Conservation (phyloP, 495 filamentous ascomycete genomes). For the Penicillium odoratum region DNA sequence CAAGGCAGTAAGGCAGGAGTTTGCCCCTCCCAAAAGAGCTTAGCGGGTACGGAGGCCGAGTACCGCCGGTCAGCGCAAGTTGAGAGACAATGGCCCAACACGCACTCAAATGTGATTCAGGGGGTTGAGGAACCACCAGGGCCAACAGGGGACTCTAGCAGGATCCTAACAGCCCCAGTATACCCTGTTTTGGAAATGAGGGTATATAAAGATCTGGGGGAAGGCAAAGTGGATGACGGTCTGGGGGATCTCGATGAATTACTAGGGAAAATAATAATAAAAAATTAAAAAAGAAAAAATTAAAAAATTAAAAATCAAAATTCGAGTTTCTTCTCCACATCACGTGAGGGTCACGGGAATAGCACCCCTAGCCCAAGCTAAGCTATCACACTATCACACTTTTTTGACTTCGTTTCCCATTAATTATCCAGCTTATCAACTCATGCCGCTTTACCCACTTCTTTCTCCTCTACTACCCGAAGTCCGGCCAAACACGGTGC, state of each 20-base stretch:
- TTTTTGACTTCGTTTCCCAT: no score
- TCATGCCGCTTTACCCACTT: conserved; percentile 17
- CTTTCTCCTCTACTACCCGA: conserved; percentile 23
- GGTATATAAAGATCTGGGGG: conserved; percentile 20
- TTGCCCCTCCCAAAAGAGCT: conserved; percentile 20
- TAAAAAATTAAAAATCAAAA: conserved; percentile 12
- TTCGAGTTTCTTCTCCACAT: conserved; percentile 22
- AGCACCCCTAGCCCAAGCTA: background rate
- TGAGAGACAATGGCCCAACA: conserved; percentile 22
- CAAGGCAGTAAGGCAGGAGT: conserved; percentile 13
- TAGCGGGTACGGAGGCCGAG: conserved; percentile 32
- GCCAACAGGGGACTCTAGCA: conserved; percentile 1
- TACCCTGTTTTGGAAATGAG: background rate
- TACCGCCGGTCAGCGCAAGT: conserved; percentile 29
- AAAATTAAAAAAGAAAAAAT: conserved; percentile 19
- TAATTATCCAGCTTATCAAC: no score
- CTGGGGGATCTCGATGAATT: conserved; percentile 27
- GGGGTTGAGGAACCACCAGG: conserved; percentile 15
- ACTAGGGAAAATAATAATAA: conserved; percentile 20
- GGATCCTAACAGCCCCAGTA: conserved; percentile 3
- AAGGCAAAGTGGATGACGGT: conserved; percentile 27
- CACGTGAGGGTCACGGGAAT: conserved; percentile 21
- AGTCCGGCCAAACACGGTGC: conserved; percentile 54
- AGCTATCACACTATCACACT: background rate
- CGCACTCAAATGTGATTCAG: conserved; percentile 25